Evolutionary conservation across 352 stramenopile genomes (phyloP).

Genomic region (Phytopythium oedochilum): DNA sequence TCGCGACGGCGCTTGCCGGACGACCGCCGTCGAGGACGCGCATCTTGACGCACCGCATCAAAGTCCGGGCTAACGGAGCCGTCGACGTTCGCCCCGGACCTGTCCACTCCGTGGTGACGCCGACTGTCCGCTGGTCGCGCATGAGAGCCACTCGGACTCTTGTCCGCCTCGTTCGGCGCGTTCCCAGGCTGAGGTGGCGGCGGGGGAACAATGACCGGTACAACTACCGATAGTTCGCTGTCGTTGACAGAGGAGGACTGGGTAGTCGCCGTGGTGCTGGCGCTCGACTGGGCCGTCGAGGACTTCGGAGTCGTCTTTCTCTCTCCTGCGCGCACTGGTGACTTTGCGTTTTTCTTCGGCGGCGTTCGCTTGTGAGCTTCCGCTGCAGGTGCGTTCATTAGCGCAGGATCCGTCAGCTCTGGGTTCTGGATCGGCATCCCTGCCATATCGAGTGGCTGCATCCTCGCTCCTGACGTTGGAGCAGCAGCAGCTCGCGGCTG

Average conservation of each 20-base stretch:
- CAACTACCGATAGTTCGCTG: not conserved
- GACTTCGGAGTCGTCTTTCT: not conserved
- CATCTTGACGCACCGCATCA: slow-evolving; percentile 8
- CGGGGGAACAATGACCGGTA: not conserved
- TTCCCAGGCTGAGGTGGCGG: not conserved
- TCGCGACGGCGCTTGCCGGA: slow-evolving; percentile 31
- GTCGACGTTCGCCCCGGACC: slow-evolving; percentile 11
- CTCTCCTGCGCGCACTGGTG: not conserved
- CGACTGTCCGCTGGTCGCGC: not conserved
- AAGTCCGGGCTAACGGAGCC: slow-evolving; percentile 27
- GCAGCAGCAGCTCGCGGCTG: no score
- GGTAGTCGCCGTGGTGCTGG: not conserved
- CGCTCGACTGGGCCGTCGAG: not conserved
- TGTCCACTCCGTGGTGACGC: not conserved
- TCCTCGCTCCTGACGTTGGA: no score
- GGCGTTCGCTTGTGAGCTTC: not conserved
- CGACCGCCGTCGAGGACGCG: not conserved
- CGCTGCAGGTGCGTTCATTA: not conserved
- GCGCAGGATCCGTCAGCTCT: slow-evolving; percentile 16
- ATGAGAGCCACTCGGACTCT: not conserved
- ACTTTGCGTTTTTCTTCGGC: not conserved
- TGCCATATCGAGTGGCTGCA: not conserved
- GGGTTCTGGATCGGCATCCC: slow-evolving; percentile 21
- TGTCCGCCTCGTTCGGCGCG: not conserved
- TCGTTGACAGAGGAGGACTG: not conserved